A percentile compares a stretch with the other conserved stretches of the same genome.
These are phyloP conservation scores for Lyophyllum decastes DNA, from an alignment of 768 basidiomycete genomes.

Conservation along the genomic window DNA sequence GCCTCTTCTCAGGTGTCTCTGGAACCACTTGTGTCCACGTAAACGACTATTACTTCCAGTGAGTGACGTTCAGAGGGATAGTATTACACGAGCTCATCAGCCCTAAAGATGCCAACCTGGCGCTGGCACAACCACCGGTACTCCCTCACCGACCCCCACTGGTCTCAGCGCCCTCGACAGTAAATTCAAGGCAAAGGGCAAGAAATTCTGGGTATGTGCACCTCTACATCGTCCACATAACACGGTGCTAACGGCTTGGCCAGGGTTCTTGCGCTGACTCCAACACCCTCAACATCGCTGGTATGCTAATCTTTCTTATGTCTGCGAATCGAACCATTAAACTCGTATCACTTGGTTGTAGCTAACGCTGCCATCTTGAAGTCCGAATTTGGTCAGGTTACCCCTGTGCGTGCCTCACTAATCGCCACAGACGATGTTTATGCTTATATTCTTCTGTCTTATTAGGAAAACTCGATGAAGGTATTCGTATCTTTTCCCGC, in stretches of 20 bases:
- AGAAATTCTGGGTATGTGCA: slow-evolving; percentile 27
- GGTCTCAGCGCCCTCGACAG: slow-evolving; percentile 17
- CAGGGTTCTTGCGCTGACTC: slow-evolving; percentile 33
- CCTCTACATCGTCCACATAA: too few species aligned
- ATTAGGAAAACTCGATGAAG: slow-evolving; percentile 28
- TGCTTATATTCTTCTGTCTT: not conserved
- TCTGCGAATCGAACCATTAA: not conserved
- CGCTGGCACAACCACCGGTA: slow-evolving; percentile 19
- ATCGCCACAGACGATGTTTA: not conserved
- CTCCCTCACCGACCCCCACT: slow-evolving; percentile 19
- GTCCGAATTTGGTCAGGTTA: slow-evolving; percentile 39
- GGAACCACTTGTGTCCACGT: slow-evolving; percentile 30
- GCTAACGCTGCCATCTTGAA: slow-evolving; percentile 33
- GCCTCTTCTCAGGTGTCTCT: slow-evolving; percentile 26
- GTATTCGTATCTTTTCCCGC: slow-evolving; percentile 9
- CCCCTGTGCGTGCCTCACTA: slow-evolving; percentile 26
- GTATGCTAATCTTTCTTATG: slow-evolving; percentile 11
- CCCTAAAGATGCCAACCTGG: slow-evolving; percentile 29
- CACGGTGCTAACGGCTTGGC: not conserved
- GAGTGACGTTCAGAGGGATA: not conserved
- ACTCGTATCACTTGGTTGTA: slow-evolving; percentile 6
- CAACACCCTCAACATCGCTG: slow-evolving; percentile 31
- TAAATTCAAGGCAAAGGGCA: slow-evolving; percentile 25
- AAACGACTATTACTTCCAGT: slow-evolving; percentile 33
- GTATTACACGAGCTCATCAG: not conserved